Conservation (phyloP, 1,284 basidiomycete species). For the Malassezia nana region DNA sequence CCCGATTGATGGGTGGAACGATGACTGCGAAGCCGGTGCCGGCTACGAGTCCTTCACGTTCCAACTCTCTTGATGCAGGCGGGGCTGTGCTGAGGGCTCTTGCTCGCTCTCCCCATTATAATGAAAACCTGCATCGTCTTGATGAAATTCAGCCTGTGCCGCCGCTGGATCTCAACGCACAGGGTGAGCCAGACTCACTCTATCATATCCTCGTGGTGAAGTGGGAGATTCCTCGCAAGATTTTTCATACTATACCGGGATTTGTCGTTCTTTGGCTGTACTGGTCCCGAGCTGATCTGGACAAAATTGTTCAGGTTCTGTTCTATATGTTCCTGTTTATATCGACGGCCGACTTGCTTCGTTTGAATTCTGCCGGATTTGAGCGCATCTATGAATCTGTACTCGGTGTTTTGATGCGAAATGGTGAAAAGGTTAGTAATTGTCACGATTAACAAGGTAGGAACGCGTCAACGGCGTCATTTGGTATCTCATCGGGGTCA, state of each 20-base stretch:
- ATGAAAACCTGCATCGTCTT: conserved; percentile 12
- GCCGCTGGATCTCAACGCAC: conserved; percentile 7
- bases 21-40: conserved; percentile 4
- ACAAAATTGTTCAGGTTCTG: conserved; percentile 59
- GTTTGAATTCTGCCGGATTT: conserved; percentile 62
- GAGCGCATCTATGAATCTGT: conserved; percentile 65
- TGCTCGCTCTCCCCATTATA: conserved; percentile 29
- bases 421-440: conserved; percentile 65
- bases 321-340: conserved; percentile 63
- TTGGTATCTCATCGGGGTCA: conserved; percentile 88
- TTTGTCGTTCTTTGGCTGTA: conserved; percentile 72
- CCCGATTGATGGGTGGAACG: neutral
- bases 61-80: conserved; percentile 40
- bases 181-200: neutral
- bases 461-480: conserved; percentile 61
- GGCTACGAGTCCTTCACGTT: conserved; percentile 17
- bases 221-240: conserved; percentile 77
- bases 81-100: conserved; percentile 40
- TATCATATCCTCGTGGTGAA: conserved; percentile 15
- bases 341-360: conserved; percentile 65
- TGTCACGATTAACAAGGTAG: conserved; percentile 4
- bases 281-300: conserved; percentile 49
- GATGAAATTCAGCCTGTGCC: conserved; percentile 50
- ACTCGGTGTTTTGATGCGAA: conserved; percentile 84
- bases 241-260: conserved; percentile 80